phyloP scores from a whole-genome alignment of 2,329 filamentous ascomycete genomes.

The Penicillium freii region DNA sequence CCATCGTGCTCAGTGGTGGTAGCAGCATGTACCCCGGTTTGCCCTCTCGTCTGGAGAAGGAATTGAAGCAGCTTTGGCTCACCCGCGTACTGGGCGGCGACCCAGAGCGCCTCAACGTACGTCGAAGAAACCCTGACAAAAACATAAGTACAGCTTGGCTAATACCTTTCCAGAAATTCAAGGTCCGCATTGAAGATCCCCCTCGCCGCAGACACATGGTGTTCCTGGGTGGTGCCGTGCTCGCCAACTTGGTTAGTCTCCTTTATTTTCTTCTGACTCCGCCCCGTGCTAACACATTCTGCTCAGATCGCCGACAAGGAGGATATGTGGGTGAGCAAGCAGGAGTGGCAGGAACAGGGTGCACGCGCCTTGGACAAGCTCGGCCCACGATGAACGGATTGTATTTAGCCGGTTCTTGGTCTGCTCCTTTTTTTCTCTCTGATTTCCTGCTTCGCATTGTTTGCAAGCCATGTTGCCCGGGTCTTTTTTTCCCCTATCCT shows the following conservation, averaged over 20 bases:
- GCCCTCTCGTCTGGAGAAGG: conserved; percentile 92
- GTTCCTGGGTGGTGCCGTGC: conserved; percentile 93
- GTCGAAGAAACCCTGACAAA: conserved; percentile 19
- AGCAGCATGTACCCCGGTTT: conserved; percentile 99
- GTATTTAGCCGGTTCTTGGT: conserved; percentile 19
- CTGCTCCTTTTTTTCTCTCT: conserved; percentile 20
- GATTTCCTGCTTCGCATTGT: conserved; percentile 21
- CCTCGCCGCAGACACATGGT: conserved; percentile 97
- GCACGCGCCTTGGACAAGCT: conserved; percentile 83
- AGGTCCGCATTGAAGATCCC: conserved; percentile 97
- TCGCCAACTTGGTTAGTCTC: conserved; percentile 77
- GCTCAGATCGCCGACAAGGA: conserved; percentile 90
- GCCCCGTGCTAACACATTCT: conserved; percentile 12
- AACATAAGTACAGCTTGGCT: background rate
- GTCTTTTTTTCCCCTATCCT: conserved; percentile 2
- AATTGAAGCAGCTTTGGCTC: conserved; percentile 97
- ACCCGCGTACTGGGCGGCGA: conserved; percentile 87
- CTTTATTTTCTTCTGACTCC: background rate
- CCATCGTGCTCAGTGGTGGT: conserved; percentile 91
- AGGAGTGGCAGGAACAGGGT: conserved; percentile 95
- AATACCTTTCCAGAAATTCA: conserved; percentile 72
- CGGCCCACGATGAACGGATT: conserved; percentile 67
- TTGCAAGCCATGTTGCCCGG: conserved; percentile 20
- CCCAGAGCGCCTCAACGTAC: conserved; percentile 77
- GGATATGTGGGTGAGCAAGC: conserved; percentile 97